These are phyloP conservation scores for Bipolaris oryzae DNA, from an alignment of 2,329 filamentous ascomycete genomes.

Conservation along the genomic window DNA sequence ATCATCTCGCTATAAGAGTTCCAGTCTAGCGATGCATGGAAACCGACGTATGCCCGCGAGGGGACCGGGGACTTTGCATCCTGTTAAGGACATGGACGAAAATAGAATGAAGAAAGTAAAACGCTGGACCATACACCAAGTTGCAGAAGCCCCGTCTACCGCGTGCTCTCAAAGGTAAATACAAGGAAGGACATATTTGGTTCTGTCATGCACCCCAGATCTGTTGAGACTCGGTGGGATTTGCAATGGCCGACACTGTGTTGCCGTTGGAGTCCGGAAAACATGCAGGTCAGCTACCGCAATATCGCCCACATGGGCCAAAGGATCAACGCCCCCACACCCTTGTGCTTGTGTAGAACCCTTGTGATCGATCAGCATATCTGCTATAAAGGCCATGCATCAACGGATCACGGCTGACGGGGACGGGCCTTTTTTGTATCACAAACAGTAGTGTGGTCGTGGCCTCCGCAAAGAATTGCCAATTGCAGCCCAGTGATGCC, in stretches of 20 bases:
- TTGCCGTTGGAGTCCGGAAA: constrained; percentile 3
- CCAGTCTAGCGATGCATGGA: neutral
- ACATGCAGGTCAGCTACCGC: constrained; percentile 12
- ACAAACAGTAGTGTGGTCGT: neutral
- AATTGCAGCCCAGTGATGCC: neutral
- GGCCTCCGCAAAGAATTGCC: neutral
- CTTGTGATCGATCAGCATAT: constrained; percentile 5
- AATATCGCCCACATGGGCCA: constrained; percentile 1
- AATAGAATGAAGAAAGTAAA: neutral
- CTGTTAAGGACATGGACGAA: neutral
- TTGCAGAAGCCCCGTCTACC: constrained; percentile 2
- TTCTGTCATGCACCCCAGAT: constrained; percentile 26
- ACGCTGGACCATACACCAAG: neutral
- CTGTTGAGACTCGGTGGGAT: constrained; percentile 18
- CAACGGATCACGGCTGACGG: neutral
- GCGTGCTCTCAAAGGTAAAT: constrained; percentile 9
- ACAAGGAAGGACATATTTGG: constrained; percentile 15
- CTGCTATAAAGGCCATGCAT: neutral
- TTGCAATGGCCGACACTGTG: constrained; percentile 8
- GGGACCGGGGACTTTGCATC: constrained; percentile 1
- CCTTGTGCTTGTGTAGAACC: neutral
- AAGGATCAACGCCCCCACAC: neutral
- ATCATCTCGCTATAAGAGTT: neutral
- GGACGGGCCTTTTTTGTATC: neutral
- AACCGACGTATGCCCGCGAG: constrained; percentile 1